These are phyloP conservation scores for Entelexis sorbosivorans DNA, from an alignment of 1,139 yeast species.

Conservation along the genomic window DNA sequence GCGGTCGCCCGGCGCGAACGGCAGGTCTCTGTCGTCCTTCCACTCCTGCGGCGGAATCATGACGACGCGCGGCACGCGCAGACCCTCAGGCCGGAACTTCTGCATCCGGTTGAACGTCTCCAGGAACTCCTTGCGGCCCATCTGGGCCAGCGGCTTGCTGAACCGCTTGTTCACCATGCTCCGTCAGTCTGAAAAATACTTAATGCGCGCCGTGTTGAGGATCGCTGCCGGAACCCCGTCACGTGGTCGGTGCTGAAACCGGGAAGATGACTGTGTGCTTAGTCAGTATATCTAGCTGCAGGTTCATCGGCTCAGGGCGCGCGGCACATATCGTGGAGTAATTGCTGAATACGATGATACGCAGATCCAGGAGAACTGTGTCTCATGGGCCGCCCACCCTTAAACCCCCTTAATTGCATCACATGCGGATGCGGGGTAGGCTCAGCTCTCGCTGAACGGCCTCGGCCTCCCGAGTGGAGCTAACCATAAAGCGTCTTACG, in stretches of 20 bases:
- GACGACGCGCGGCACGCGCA: constrained; percentile 23
- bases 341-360: neutral
- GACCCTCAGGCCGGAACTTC: constrained; percentile 23
- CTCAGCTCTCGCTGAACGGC: neutral
- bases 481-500: neutral
- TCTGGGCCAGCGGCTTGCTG: constrained; percentile 18
- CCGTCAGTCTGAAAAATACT: neutral
- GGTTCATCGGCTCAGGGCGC: no score
- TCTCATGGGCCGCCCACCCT: neutral
- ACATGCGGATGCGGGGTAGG: neutral
- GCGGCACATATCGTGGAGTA: no score
- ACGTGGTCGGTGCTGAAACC: no score
- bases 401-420: neutral
- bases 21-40: constrained; percentile 39
- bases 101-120: constrained; percentile 16
- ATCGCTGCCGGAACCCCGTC: neutral
- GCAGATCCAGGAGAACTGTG: neutral
- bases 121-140: constrained; percentile 23
- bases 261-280: neutral
- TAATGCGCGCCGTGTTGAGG: neutral
- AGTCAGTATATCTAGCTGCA: no score
- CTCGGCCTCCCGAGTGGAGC: neutral
- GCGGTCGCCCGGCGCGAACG: constrained; percentile 50
- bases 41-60: constrained; percentile 34
- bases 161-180: constrained; percentile 22